Evolutionary conservation across 2,329 filamentous ascomycete genomes (phyloP), one percentile per base, ranked within the genome.

Genomic region (Helicocarpus griseus): DNA sequence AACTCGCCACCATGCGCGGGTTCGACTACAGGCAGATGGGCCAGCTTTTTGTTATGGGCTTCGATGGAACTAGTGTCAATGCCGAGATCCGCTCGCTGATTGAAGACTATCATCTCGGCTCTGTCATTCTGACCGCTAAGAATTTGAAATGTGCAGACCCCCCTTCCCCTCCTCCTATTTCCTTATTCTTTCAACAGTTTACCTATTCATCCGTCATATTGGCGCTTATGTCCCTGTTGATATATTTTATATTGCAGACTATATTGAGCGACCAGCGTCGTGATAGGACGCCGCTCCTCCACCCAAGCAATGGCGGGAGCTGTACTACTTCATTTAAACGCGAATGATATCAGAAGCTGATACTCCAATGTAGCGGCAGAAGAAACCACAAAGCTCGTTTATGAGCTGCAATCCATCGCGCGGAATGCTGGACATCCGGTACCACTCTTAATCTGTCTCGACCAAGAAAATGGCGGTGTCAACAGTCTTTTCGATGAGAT

Each of bases 401-500:
- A 93, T 63, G 89, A 97, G 63, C 77, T 98, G 41, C 93, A 98
- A 69, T 89, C 84, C 47, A 91, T 95, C 64, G 93, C 93, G 35
- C 87, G 88, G 64, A 80, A 94, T 69, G 86, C 91, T 54, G 91
- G 91, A 19, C 91, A 97, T 68, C 85, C 87, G 2, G 85, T 91
- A 2, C 93, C 93, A 2, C 73, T 98, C 17, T 76, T 94, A 50
- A 96, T 98, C 60, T 90, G 87, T 36, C 75, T 97, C 35, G 93
- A 97, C 65, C 93, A 98, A 66, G 93, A 98, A 68, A 97, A 98
- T 81, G 93, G 93, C 57, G 90, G 91, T 2, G 91, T 96, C 67
- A 97, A 96, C 73, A 95, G 89, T 70, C 78, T 97, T 2, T 96
- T 94, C 63, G 91, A 97, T 66, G 89, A 95, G 60, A 88, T 93